These are phyloP conservation scores for Pachyrhizus erosus DNA, from an alignment of 306 rosid species.

Conservation along the genomic window DNA sequence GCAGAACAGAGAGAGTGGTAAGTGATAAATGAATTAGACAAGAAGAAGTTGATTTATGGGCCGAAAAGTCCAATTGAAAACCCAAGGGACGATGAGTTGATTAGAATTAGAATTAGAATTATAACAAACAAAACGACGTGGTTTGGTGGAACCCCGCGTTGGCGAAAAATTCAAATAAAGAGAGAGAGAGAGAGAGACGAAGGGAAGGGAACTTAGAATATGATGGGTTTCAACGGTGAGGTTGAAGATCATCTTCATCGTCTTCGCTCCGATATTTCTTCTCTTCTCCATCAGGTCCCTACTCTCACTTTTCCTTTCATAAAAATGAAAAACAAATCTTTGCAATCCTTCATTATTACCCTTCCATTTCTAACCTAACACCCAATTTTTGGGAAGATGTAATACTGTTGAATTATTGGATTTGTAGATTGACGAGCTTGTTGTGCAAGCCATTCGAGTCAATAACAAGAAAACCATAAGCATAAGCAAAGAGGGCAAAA, in stretches of 20 bases:
- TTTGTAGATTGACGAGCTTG: slow-evolving; percentile 81
- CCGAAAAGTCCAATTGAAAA: neutral
- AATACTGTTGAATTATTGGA: slow-evolving; percentile 35
- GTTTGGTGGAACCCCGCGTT: slow-evolving; percentile 34
- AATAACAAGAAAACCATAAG: slow-evolving; percentile 21
- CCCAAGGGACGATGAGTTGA: too few species aligned
- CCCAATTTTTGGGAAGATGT: too few species aligned
- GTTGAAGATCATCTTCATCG: slow-evolving; percentile 43
- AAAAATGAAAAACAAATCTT: neutral
- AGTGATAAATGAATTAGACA: too few species aligned
- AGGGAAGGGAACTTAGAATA: neutral
- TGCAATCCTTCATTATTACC: neutral
- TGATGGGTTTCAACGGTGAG: slow-evolving; percentile 20
- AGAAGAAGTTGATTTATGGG: neutral
- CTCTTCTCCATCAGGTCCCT: slow-evolving; percentile 65
- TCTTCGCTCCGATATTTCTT: slow-evolving; percentile 73
- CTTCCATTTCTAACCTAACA: neutral
- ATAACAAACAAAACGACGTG: neutral
- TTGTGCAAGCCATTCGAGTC: slow-evolving; percentile 63
- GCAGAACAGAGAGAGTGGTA: too few species aligned
- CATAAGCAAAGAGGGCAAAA: slow-evolving; percentile 51
- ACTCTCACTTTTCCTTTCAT: neutral
- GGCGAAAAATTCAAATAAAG: slow-evolving; percentile 34
- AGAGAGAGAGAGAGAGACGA: slow-evolving; percentile 28
- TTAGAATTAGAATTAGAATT: too few species aligned